These are phyloP conservation scores for Colletotrichum agaves DNA, from an alignment of 2,329 filamentous ascomycete genomes.

Conservation along the genomic window DNA sequence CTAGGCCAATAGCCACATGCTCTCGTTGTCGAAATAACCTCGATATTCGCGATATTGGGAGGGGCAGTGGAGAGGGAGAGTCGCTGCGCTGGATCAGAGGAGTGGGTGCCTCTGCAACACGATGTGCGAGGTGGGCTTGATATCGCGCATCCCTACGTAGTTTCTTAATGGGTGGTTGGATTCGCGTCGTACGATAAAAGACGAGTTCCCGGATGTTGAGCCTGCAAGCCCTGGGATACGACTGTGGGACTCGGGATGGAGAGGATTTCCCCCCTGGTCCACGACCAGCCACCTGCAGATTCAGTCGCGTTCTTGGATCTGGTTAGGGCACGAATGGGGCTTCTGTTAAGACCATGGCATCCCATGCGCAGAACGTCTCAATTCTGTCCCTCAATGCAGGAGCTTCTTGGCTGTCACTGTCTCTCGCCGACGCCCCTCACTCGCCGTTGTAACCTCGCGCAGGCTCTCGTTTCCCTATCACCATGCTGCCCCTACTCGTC, in stretches of 20 bases:
- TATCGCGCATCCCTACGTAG: neutral
- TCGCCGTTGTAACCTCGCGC: neutral
- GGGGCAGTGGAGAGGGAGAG: neutral
- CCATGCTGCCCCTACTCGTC: conserved; percentile 21
- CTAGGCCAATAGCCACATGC: neutral
- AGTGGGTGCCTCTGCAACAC: neutral
- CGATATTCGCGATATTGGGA: neutral
- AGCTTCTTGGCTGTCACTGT: neutral
- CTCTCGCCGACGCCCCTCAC: conserved; percentile 6
- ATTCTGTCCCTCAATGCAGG: neutral
- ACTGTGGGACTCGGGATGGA: conserved; percentile 1
- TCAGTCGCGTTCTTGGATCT: neutral
- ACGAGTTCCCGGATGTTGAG: neutral
- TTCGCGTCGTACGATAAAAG: conserved; percentile 2
- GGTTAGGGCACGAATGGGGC: neutral
- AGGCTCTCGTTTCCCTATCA: neutral
- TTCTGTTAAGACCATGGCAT: neutral
- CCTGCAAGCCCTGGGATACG: neutral
- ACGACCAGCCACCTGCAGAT: neutral
- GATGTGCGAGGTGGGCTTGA: neutral
- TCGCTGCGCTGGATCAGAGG: neutral
- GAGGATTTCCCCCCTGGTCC: neutral
- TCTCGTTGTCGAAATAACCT: conserved; percentile 14
- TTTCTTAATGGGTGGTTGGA: neutral
- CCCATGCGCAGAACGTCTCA: neutral